A percentile compares a stretch with the other conserved stretches of the same genome.
These are phyloP conservation scores for Houttuynia cordata DNA, from an alignment of 164 flowering plant species.

Conservation along the genomic window DNA sequence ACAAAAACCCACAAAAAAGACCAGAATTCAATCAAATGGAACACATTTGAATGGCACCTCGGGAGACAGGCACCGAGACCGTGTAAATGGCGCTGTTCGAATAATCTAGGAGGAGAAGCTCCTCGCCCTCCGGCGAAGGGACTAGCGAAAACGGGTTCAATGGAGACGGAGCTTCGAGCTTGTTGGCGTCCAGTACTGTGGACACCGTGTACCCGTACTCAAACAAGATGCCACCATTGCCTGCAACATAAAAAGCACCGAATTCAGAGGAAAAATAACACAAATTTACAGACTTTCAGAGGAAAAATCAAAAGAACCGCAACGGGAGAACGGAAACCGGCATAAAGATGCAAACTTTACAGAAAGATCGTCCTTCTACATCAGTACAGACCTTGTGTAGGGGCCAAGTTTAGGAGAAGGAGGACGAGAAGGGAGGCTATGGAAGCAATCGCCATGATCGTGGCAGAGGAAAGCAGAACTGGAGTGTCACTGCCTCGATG, in stretches of 20 bases:
- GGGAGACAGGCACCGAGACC: slow-evolving; percentile 29
- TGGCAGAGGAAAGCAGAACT: too few relatives aligned
- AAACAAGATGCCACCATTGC: slow-evolving; percentile 14
- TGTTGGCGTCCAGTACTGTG: slow-evolving; percentile 55
- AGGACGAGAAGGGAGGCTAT: slow-evolving; percentile 2
- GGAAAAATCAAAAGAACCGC: too few relatives aligned
- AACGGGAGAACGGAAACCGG: too few relatives aligned
- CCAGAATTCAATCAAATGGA: neutral
- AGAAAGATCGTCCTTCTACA: neutral
- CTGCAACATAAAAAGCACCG: slow-evolving; percentile 10
- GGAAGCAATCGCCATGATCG: neutral
- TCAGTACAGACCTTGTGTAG: neutral
- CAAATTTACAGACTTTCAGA: too few relatives aligned
- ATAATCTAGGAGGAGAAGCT: slow-evolving; percentile 56
- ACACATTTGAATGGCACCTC: slow-evolving; percentile 17
- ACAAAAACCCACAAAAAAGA: neutral
- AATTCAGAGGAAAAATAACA: too few relatives aligned
- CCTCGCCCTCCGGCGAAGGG: slow-evolving; percentile 25
- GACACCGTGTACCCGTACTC: slow-evolving; percentile 67
- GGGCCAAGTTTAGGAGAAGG: slow-evolving; percentile 1
- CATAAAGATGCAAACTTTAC: neutral
- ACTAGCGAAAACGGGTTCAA: slow-evolving; percentile 39
- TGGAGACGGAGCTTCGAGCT: slow-evolving; percentile 13
- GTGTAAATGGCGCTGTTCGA: slow-evolving; percentile 41
- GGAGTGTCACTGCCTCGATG: too few relatives aligned